phyloP scores from a whole-genome alignment of 108 stramenopile species.

The Skeletonema marinoi region DNA sequence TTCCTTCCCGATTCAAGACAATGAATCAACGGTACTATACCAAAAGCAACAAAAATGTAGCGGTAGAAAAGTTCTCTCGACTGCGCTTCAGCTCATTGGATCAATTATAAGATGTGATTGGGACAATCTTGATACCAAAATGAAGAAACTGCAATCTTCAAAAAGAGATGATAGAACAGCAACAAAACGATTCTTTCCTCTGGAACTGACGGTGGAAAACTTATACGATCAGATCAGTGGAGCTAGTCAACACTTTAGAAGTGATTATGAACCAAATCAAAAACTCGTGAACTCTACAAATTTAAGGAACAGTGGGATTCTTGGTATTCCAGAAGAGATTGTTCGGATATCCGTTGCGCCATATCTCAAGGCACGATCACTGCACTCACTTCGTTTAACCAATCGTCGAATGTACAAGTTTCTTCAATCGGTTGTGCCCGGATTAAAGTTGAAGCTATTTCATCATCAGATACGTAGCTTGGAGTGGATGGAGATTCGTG shows the following conservation, averaged over 20 bases:
- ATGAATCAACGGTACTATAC: background rate
- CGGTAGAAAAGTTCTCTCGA: conserved; percentile 28
- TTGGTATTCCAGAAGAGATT: conserved; percentile 54
- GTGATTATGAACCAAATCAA: background rate
- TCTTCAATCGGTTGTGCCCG: conserved; percentile 65
- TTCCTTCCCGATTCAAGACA: conserved; percentile 32
- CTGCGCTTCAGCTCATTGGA: conserved; percentile 57
- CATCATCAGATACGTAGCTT: conserved; percentile 75
- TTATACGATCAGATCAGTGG: conserved; percentile 62
- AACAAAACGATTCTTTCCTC: conserved; percentile 56
- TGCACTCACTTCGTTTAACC: conserved; percentile 60
- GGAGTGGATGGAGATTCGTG: conserved; percentile 80
- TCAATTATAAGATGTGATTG: conserved; percentile 72
- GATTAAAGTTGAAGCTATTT: conserved; percentile 65
- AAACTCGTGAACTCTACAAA: background rate
- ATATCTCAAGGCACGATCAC: conserved; percentile 58
- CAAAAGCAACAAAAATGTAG: background rate
- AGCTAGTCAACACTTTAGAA: conserved; percentile 17
- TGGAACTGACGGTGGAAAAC: conserved; percentile 54
- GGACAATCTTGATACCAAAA: conserved; percentile 43
- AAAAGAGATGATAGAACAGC: background rate
- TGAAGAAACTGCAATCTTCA: conserved; percentile 27
- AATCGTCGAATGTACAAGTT: conserved; percentile 51
- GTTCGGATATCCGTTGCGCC: conserved; percentile 53
- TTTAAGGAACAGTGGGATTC: background rate